Conservation (phyloP, 1,284 basidiomycete species). For the Lignosus rhinocerotis region DNA sequence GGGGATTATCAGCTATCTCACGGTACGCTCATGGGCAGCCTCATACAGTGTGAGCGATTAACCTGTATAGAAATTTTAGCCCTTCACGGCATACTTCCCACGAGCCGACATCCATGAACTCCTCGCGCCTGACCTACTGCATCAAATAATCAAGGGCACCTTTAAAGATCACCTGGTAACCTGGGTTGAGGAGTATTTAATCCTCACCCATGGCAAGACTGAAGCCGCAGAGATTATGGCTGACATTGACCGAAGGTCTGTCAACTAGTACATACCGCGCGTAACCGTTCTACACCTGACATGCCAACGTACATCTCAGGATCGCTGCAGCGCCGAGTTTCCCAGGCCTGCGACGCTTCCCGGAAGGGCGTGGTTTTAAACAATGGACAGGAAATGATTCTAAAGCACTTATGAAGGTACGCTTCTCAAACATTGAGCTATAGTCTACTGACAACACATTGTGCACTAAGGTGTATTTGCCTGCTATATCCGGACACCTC, state of each 20-base stretch:
- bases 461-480: slow-evolving; percentile 20
- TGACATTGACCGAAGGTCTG: slow-evolving; percentile 26
- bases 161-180: slow-evolving; percentile 26
- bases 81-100: slow-evolving; percentile 12
- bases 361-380: slow-evolving; percentile 19
- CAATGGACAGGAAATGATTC: slow-evolving; percentile 27
- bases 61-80: background rate
- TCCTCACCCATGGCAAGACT: slow-evolving; percentile 7
- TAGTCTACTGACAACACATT: no score
- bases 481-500: slow-evolving; percentile 18
- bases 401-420: slow-evolving; percentile 27
- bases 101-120: slow-evolving; percentile 11
- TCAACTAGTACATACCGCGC: no score
- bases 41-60: no score
- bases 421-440: no score
- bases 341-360: slow-evolving; percentile 21
- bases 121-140: slow-evolving; percentile 2
- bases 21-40: background rate
- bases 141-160: slow-evolving; percentile 30
- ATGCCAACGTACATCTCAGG: no score
- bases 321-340: no score
- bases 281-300: no score
- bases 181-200: slow-evolving; percentile 20
- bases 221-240: slow-evolving; percentile 10
- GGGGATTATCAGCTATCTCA: background rate